A percentile compares a stretch with the other conserved stretches of the same genome.
These are phyloP conservation scores for Metschnikowia borealis DNA, from an alignment of 805 yeast species.

Conservation along the genomic window DNA sequence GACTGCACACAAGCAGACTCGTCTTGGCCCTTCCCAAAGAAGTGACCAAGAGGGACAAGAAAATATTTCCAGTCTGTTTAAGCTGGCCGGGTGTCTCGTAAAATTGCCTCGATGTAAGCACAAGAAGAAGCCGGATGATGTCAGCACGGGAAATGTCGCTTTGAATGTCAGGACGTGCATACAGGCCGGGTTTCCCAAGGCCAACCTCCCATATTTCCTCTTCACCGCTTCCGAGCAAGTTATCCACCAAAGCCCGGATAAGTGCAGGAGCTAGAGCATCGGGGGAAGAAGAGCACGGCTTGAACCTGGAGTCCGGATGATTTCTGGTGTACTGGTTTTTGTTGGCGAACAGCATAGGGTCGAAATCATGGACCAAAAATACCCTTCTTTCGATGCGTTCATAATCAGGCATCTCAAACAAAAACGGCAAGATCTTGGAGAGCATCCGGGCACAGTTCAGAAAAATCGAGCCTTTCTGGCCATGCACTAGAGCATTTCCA, in stretches of 20 bases:
- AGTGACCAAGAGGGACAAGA: conserved; percentile 51
- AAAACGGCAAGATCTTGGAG: conserved; percentile 60
- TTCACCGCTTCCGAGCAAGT: conserved; percentile 40
- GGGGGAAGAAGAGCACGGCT: not conserved
- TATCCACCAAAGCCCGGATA: conserved; percentile 26
- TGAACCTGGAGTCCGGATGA: not conserved
- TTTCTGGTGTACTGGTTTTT: not conserved
- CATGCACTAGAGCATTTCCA: conserved; percentile 13
- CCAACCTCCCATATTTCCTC: conserved; percentile 75
- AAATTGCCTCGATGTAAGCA: conserved; percentile 58
- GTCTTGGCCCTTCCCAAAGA: conserved; percentile 44
- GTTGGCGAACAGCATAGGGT: conserved; percentile 22
- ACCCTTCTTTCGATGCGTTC: conserved; percentile 25
- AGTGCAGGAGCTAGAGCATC: conserved; percentile 2
- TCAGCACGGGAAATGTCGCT: conserved; percentile 67
- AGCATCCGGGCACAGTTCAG: conserved; percentile 63
- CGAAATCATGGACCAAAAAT: conserved; percentile 40
- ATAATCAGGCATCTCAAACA: conserved; percentile 50
- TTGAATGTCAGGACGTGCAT: conserved; percentile 22
- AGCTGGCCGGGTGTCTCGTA: conserved; percentile 47
- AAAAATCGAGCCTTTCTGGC: conserved; percentile 24
- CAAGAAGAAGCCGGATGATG: conserved; percentile 55
- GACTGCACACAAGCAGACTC: conserved; percentile 58
- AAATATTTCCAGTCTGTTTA: conserved; percentile 51
- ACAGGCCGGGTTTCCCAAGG: conserved; percentile 46